Conservation (phyloP, 139 green algal genomes). For the Chlamydomonas asymmetrica region DNA sequence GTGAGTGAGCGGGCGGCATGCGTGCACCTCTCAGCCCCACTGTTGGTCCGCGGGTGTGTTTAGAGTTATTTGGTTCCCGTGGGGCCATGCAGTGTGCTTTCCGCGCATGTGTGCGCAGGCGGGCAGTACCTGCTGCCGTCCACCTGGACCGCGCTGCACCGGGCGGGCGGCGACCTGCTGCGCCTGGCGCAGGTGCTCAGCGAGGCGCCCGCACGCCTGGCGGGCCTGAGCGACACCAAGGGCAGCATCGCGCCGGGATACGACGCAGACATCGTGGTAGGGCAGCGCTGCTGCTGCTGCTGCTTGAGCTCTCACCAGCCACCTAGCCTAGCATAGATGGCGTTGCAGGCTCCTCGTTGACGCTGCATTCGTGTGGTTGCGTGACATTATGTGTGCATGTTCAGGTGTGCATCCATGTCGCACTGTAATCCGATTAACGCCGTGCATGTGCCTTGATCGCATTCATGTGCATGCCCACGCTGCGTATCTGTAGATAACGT, state of each 20-base stretch:
- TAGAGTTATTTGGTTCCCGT: too few species aligned
- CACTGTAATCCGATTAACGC: background rate
- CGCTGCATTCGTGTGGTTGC: background rate
- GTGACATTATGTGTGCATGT: background rate
- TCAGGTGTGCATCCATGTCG: background rate
- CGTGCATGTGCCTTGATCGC: background rate
- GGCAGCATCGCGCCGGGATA: constrained; percentile 67
- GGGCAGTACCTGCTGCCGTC: constrained; percentile 88
- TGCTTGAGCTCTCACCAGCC: background rate
- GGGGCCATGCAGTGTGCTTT: too few species aligned
- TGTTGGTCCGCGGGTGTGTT: too few species aligned
- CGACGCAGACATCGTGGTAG: constrained; percentile 90
- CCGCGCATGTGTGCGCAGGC: too few species aligned
- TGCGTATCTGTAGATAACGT: too few species aligned
- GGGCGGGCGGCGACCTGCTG: constrained; percentile 22
- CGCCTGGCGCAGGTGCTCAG: constrained; percentile 49
- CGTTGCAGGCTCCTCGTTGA: background rate
- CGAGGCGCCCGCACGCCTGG: constrained; percentile 65
- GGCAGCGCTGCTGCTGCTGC: constrained; percentile 1
- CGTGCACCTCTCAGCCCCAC: too few species aligned
- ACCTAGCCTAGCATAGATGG: background rate
- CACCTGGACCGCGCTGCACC: constrained; percentile 68
- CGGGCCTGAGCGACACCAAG: constrained; percentile 62
- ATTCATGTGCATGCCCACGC: background rate
- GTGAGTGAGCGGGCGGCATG: too few species aligned